phyloP scores from a whole-genome alignment of 306 rosid genomes.

The Fragaria nilgerrensis region DNA sequence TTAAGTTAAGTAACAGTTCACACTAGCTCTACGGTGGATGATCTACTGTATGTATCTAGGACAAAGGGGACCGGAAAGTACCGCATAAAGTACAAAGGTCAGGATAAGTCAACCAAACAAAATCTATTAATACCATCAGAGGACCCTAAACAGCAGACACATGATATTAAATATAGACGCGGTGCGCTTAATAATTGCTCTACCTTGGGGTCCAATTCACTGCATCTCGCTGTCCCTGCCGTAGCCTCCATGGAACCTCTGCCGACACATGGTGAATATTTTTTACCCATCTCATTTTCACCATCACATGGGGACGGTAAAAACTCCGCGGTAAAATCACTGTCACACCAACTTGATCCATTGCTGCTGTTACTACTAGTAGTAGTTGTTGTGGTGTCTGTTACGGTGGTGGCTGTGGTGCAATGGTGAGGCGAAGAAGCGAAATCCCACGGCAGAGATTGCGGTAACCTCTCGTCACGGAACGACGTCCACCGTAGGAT shows the following conservation, averaged over 20 bases:
- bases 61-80: background rate
- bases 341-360: conserved; percentile 78
- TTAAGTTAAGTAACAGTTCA: background rate
- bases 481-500: conserved; percentile 83
- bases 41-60: background rate
- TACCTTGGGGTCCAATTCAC: conserved; percentile 38
- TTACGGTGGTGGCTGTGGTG: conserved; percentile 27
- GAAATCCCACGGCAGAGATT: conserved; percentile 37
- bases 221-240: conserved; percentile 11
- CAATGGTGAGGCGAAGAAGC: conserved; percentile 26
- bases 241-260: conserved; percentile 25
- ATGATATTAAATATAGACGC: conserved; percentile 20
- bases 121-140: background rate
- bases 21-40: background rate
- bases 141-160: conserved; percentile 34
- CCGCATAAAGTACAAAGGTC: background rate
- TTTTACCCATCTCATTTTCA: conserved; percentile 27
- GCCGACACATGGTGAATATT: conserved; percentile 49
- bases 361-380: conserved; percentile 33
- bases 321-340: conserved; percentile 51
- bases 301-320: conserved; percentile 42
- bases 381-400: conserved; percentile 15
- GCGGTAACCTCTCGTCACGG: conserved; percentile 36
- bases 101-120: background rate
- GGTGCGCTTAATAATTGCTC: conserved; percentile 34